Evolutionary conservation across 2,329 filamentous ascomycete genomes (phyloP).

Genomic region (Fusarium torulosum): DNA sequence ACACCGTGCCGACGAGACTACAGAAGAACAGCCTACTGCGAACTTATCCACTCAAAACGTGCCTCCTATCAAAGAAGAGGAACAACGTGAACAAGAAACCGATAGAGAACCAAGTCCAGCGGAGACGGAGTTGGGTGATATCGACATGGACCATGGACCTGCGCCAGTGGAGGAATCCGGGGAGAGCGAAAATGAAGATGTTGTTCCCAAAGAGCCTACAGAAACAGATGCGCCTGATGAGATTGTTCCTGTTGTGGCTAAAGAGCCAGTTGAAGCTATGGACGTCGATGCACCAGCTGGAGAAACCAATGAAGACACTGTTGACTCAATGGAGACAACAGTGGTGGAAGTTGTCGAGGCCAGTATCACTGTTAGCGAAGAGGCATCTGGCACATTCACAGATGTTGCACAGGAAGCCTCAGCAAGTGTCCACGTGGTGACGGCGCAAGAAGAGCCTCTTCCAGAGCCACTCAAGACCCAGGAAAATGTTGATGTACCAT

Average conservation of each 20-base stretch:
- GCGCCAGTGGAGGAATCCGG: conserved; percentile 7
- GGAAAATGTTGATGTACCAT: conserved; percentile 19
- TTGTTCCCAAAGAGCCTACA: not conserved
- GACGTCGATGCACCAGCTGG: conserved; percentile 37
- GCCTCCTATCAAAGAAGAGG: not conserved
- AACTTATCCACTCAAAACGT: not conserved
- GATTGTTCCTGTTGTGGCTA: not conserved
- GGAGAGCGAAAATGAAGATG: not conserved
- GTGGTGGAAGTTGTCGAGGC: conserved; percentile 25
- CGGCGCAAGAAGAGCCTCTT: conserved; percentile 13
- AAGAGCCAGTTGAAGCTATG: conserved; percentile 37
- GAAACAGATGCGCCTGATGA: conserved; percentile 2
- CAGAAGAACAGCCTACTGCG: conserved; percentile 15
- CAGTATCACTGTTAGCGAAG: conserved; percentile 19
- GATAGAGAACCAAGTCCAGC: conserved; percentile 1
- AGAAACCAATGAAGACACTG: not conserved
- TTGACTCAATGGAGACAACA: conserved; percentile 8
- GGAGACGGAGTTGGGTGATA: conserved; percentile 18
- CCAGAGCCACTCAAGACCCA: conserved; percentile 19
- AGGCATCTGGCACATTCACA: conserved; percentile 16
- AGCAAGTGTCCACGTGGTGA: conserved; percentile 5
- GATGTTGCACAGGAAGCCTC: conserved; percentile 11
- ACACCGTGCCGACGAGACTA: not conserved
- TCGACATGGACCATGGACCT: conserved; percentile 14
- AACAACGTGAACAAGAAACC: conserved; percentile 1